phyloP scores from a whole-genome alignment of 1,139 yeast genomes.

The Suhomyces maxii region DNA sequence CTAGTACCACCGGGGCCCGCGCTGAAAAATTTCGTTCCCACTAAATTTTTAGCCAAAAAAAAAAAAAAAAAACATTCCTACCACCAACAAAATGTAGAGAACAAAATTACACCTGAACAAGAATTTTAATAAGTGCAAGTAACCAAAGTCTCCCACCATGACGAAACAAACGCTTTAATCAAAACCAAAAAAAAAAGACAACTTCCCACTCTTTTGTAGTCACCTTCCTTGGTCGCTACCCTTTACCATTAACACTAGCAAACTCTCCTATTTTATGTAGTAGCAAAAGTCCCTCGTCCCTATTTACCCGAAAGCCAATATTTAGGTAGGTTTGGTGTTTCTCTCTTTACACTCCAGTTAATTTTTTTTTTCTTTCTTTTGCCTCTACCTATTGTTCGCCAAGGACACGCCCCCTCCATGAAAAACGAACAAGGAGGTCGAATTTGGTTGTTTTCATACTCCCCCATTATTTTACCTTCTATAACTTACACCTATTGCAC shows the following conservation, averaged over 20 bases:
- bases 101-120: too few species aligned
- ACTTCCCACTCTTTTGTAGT: too few species aligned
- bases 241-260: too few species aligned
- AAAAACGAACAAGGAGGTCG: constrained; percentile 11
- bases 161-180: too few species aligned
- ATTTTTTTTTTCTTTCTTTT: neutral
- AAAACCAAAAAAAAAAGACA: too few species aligned
- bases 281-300: neutral
- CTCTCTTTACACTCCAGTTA: neutral
- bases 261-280: too few species aligned
- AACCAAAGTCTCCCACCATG: too few species aligned
- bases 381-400: neutral
- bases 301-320: neutral
- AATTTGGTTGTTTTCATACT: constrained; percentile 5
- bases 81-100: too few species aligned
- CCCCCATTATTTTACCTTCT: neutral
- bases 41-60: neutral
- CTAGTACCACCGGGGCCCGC: neutral
- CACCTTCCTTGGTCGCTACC: too few species aligned
- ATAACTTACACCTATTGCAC: neutral
- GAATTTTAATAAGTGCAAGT: too few species aligned
- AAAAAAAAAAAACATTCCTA: too few species aligned
- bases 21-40: neutral
- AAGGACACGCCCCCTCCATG: constrained; percentile 1
- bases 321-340: neutral